phyloP scores from a whole-genome alignment of 148 eudicot genomes.

The Spergularia bocconei region DNA sequence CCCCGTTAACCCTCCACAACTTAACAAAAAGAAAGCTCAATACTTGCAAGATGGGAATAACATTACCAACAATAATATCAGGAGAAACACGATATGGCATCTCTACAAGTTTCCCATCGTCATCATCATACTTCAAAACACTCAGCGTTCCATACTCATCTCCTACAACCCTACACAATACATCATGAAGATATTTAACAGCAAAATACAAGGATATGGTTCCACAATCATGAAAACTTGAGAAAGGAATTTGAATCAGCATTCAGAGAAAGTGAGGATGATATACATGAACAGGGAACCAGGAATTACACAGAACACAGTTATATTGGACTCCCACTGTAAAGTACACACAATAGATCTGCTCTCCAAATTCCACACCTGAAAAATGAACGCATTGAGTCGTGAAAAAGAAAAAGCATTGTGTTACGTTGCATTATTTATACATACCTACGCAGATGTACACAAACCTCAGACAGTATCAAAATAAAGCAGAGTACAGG shows the following conservation, averaged over 20 bases:
- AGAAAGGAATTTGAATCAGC: neutral
- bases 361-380: slow-evolving; percentile 38
- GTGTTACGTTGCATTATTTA: neutral
- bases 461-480: neutral
- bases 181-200: slow-evolving; percentile 4
- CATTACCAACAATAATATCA: slow-evolving; percentile 26
- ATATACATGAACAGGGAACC: slow-evolving; percentile 36
- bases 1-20: neutral
- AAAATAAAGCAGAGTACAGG: neutral
- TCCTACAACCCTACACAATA: slow-evolving; percentile 31
- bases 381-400: slow-evolving; percentile 16
- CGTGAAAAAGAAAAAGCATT: neutral
- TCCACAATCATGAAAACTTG: slow-evolving; percentile 4
- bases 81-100: slow-evolving; percentile 32
- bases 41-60: slow-evolving; percentile 9
- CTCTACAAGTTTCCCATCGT: slow-evolving; percentile 24
- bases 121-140: slow-evolving; percentile 23
- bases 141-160: slow-evolving; percentile 32
- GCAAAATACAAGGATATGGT: neutral
- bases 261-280: slow-evolving; percentile 8
- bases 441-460: slow-evolving; percentile 8
- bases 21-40: neutral
- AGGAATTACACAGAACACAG: slow-evolving; percentile 27
- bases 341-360: slow-evolving; percentile 29
- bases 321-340: slow-evolving; percentile 38